A percentile compares a stretch with the other conserved stretches of the same genome.
Evolutionary conservation across 208 protist genomes (phyloP).

Genomic region (Willaertia magna): DNA sequence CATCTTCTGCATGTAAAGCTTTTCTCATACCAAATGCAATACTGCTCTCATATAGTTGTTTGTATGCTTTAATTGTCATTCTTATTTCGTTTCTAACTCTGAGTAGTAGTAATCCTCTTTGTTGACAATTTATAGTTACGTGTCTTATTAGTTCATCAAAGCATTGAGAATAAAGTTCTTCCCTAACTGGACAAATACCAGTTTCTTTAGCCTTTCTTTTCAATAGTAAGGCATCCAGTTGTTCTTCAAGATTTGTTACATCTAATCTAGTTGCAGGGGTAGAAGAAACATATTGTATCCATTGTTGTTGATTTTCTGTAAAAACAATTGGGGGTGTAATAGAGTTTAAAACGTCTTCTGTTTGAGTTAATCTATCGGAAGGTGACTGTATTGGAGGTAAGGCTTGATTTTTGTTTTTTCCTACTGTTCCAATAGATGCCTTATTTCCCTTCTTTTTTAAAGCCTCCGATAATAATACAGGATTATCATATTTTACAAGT

Average conservation of each 20-base stretch:
- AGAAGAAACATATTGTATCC: slow-evolving; percentile 60
- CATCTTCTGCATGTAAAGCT: slow-evolving; percentile 89
- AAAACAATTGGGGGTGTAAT: slow-evolving; percentile 55
- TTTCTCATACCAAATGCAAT: slow-evolving; percentile 87
- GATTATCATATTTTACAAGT: slow-evolving; percentile 51
- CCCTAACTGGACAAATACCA: slow-evolving; percentile 88
- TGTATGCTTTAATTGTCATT: slow-evolving; percentile 66
- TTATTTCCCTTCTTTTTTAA: slow-evolving; percentile 23
- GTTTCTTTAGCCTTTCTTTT: slow-evolving; percentile 74
- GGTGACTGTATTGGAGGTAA: not conserved
- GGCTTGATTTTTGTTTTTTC: not conserved
- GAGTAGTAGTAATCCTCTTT: slow-evolving; percentile 87
- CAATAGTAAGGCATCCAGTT: slow-evolving; percentile 66
- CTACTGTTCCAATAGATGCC: not conserved
- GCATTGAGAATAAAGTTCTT: slow-evolving; percentile 88
- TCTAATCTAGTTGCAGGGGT: slow-evolving; percentile 66
- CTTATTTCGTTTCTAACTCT: slow-evolving; percentile 85
- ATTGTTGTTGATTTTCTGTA: slow-evolving; percentile 51
- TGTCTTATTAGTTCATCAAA: slow-evolving; percentile 93
- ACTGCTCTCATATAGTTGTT: slow-evolving; percentile 62
- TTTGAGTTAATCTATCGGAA: slow-evolving; percentile 25
- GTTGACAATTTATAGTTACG: slow-evolving; percentile 90
- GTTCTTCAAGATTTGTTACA: slow-evolving; percentile 62
- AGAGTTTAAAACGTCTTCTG: slow-evolving; percentile 63
- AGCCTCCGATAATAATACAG: slow-evolving; percentile 32